Evolutionary conservation across 1,284 basidiomycete genomes (phyloP), one percentile per base, ranked within the genome.

Genomic region (Cryptococcus sp.): DNA sequence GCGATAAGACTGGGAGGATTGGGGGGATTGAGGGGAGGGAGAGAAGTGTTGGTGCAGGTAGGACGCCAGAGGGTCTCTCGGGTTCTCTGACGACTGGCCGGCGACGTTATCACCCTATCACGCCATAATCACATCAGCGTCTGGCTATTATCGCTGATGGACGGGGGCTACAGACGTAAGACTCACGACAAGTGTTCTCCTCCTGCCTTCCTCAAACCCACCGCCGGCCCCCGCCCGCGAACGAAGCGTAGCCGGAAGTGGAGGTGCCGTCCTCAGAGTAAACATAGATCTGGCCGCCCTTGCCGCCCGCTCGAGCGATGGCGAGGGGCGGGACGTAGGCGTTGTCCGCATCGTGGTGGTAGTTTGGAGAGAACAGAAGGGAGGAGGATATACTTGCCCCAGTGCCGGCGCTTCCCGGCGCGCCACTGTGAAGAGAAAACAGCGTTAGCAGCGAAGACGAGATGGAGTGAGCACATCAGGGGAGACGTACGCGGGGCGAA

Each of bases 201-300:
- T 75, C 73, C 73, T 75, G 73, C 75, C 69, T 64, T 71, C 75
- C 68, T 78, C 76, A 78, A 77, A 77, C 70, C 76, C 76, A 78
- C 72, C 68, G 75, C 65, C 70, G 63, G 53, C 68, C 70, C 50
- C 74, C 74, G 60, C 71, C 69, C 58, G 64, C 73, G 61, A 64
- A 66, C 53, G 68, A 66, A 57, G 68, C 64, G 62, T 59, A 69
- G 28, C 55, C 61, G 52, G 52, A 60, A 55, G 58, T 16, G 57
- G 60, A 53, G 23, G 23, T 43, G 46, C 49, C 51, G 40, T 69
- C 66, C 38, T 72, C 70, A 49, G 69, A 61, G 60, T 76, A 77
- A 23, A 70, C 65, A 57, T 64, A 77, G 18, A 74, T 63, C 23
- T 63, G 66, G 23, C 74, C 74, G 42, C 69, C 73, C 16, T 57